Conservation (phyloP, 1,284 basidiomycete genomes). For the Crepidotus sp. region DNA sequence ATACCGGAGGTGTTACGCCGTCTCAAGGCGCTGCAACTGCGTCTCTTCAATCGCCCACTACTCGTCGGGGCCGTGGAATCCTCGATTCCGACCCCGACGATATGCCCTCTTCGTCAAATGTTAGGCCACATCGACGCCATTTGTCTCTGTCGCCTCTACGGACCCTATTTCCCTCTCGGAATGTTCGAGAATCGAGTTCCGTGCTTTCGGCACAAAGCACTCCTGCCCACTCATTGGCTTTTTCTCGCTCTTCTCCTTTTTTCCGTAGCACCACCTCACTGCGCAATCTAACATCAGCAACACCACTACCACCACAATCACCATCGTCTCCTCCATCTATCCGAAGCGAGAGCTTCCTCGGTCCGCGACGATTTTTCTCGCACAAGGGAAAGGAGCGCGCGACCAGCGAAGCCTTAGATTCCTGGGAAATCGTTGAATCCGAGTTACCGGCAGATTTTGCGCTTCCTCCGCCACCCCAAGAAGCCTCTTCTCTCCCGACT, state of each 20-base stretch:
- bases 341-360: conserved; percentile 14
- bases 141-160: conserved; percentile 18
- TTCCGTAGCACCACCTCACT: conserved; percentile 19
- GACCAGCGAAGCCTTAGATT: conserved; percentile 15
- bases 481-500: background rate
- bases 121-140: conserved; percentile 11
- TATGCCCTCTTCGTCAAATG: background rate
- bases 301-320: conserved; percentile 11
- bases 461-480: background rate
- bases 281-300: conserved; percentile 3
- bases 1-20: background rate
- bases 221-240: conserved; percentile 15
- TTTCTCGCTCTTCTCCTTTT: conserved; percentile 14
- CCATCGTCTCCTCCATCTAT: conserved; percentile 14
- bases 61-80: conserved; percentile 14
- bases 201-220: conserved; percentile 13
- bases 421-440: conserved; percentile 20
- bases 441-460: conserved; percentile 8
- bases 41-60: background rate
- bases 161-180: conserved; percentile 17
- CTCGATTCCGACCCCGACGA: conserved; percentile 16
- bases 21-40: background rate
- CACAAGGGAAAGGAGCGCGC: conserved; percentile 20
- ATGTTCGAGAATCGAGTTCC: conserved; percentile 7
- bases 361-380: conserved; percentile 15